phyloP scores from a whole-genome alignment of 1,139 yeast genomes.

The Protomyces inundatus region DNA sequence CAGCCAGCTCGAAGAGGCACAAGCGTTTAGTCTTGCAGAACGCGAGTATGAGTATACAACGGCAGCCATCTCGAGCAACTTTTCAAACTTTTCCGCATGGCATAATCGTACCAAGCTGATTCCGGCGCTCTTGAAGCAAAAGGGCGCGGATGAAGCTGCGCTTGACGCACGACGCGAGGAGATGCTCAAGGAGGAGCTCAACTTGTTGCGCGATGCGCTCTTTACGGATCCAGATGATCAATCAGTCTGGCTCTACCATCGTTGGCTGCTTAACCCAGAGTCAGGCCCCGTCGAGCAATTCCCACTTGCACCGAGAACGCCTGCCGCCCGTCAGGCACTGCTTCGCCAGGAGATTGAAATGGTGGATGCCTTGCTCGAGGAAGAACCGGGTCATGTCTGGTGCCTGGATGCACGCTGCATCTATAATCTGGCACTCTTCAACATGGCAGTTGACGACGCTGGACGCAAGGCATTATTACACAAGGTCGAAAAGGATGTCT shows the following conservation, averaged over 20 bases:
- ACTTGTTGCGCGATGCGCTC: conserved; percentile 72
- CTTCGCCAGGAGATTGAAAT: conserved; percentile 37
- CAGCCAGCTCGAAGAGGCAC: conserved; percentile 45
- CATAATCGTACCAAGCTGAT: conserved; percentile 76
- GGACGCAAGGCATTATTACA: background rate
- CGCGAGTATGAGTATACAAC: conserved; percentile 76
- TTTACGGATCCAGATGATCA: conserved; percentile 93
- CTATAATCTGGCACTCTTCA: conserved; percentile 31
- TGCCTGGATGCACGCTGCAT: conserved; percentile 39
- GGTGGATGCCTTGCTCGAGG: conserved; percentile 39
- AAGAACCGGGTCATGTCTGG: conserved; percentile 43
- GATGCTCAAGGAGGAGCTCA: conserved; percentile 49
- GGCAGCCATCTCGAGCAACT: conserved; percentile 67
- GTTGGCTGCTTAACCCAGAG: conserved; percentile 67
- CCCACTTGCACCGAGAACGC: conserved; percentile 31
- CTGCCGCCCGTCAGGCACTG: conserved; percentile 30
- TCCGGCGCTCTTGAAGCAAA: conserved; percentile 45
- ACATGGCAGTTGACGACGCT: background rate
- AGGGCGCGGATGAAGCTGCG: conserved; percentile 32
- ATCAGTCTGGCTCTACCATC: conserved; percentile 82
- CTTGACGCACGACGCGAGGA: conserved; percentile 33
- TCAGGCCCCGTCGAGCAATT: conserved; percentile 42
- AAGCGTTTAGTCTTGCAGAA: conserved; percentile 38
- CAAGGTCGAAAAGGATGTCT: background rate
- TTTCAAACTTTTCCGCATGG: conserved; percentile 95